phyloP scores from a whole-genome alignment of 176 grass and related monocot species.

The Phoenix dactylifera region DNA sequence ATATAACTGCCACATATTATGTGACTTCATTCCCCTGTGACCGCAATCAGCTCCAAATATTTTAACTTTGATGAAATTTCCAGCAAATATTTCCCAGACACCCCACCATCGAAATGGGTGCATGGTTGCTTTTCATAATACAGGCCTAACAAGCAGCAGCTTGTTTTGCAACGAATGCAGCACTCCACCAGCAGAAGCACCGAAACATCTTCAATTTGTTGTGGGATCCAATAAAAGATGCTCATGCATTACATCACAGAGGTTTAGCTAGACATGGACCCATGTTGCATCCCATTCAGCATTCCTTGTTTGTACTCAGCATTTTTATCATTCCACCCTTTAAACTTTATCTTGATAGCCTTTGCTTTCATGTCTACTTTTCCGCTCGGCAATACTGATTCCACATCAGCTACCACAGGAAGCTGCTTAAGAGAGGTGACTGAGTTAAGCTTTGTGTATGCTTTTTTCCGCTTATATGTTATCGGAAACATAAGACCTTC shows the following conservation, averaged over 20 bases:
- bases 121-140: no score
- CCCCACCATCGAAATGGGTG: no score
- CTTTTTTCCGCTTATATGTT: conserved; percentile 74
- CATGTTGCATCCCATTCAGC: neutral
- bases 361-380: conserved; percentile 33
- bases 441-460: conserved; percentile 36
- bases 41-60: no score
- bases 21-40: no score
- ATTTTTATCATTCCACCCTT: conserved; percentile 9
- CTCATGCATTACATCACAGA: no score
- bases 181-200: neutral
- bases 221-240: no score
- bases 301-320: neutral
- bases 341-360: conserved; percentile 31
- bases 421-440: conserved; percentile 20
- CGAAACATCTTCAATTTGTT: no score
- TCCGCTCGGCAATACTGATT: conserved; percentile 16
- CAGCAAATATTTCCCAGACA: no score
- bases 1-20: no score
- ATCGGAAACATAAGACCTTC: conserved; percentile 32
- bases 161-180: neutral
- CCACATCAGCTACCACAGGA: conserved; percentile 18
- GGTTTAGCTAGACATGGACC: no score
- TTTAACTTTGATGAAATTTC: no score
- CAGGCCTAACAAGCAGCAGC: no score